Base-by-base conservation (phyloP, 495 filamentous ascomycete genomes). In the Chaetomium cochliodes region DNA sequence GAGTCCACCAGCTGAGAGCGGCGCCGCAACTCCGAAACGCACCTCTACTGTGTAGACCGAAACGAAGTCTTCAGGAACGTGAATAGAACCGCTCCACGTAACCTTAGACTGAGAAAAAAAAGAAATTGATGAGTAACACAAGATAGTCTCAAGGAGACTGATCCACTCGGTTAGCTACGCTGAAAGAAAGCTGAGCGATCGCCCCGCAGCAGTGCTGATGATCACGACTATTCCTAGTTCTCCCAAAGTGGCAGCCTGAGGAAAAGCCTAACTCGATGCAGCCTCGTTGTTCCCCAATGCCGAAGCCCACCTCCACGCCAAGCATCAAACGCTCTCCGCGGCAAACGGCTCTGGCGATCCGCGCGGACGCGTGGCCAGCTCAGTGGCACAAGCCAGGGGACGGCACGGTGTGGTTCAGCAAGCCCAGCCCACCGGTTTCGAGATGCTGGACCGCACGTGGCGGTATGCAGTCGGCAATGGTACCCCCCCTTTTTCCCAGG, bases 391-490 rank as follows among this genome's bases (percentile, higher is more conserved):
- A 52, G 49, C n/a, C 53, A 56, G 26, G 54, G 11, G 54, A 5
- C 54, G 54, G 54, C 52, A 25, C 13, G 28, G 30, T 20, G 52
- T 20, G 52, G 52, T 55, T 37, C 26, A 55, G 26, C 28, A 13
- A 4, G n/a, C 22, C 54, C 54, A 41, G 56, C 56, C 39, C 39
- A 1, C 16, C 41, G 37, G 55, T 42, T 65, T 65, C 41, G 28
- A 39, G 37, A 41, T 52, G 42, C 33, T 65, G 50, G 64, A 44
- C 54, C 64, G 49, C 64, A 65, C 57, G 64, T 65, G 64, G 58
- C 51, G 49, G 49, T 20, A 50, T 37, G 33, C 33, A 37, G 1
- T 12, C 49, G 23, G 51, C 11, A 64, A 13, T 28, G 16, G 44
- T 37, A 42, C 42, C 26, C 11, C 20, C 20, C 25, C 23, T 33